phyloP scores from a whole-genome alignment of 2,329 filamentous ascomycete species.

The Macrophomina tecta region DNA sequence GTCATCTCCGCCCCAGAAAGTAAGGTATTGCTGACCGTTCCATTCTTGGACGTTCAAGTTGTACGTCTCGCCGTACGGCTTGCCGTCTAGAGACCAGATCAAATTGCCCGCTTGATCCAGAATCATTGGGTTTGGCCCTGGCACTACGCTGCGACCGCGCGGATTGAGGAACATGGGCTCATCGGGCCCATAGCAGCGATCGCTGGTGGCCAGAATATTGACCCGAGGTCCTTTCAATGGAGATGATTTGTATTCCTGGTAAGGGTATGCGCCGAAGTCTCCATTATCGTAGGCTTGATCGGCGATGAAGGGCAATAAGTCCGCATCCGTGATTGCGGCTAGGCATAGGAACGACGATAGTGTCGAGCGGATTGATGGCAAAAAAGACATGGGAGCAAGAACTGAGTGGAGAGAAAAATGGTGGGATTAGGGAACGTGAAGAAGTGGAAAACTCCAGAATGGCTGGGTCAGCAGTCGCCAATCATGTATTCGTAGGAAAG shows the following conservation, averaged over 20 bases:
- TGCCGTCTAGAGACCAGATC: slow-evolving; percentile 43
- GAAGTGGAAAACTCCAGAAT: background rate
- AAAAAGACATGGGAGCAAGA: slow-evolving; percentile 17
- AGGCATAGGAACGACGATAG: slow-evolving; percentile 23
- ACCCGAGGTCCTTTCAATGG: slow-evolving; percentile 29
- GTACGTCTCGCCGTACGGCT: slow-evolving; percentile 30
- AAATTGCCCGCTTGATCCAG: slow-evolving; percentile 41
- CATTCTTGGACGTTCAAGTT: slow-evolving; percentile 43
- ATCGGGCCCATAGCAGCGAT: slow-evolving; percentile 27
- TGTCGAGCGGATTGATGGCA: slow-evolving; percentile 10
- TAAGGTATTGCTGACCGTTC: slow-evolving; percentile 44
- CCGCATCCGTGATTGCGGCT: slow-evolving; percentile 5
- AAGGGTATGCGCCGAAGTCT: slow-evolving; percentile 32
- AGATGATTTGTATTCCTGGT: slow-evolving; percentile 30
- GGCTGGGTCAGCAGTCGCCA: background rate
- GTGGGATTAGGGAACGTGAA: background rate
- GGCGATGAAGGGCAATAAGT: slow-evolving; percentile 29
- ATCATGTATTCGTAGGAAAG: slow-evolving; percentile 5
- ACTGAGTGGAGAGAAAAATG: background rate
- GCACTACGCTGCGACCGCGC: slow-evolving; percentile 28
- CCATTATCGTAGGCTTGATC: slow-evolving; percentile 33
- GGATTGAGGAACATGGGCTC: slow-evolving; percentile 30
- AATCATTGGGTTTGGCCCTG: slow-evolving; percentile 43
- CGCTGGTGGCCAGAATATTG: slow-evolving; percentile 30
- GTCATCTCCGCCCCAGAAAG: slow-evolving; percentile 46